These are phyloP conservation scores for Phaeotremella skinneri DNA, from an alignment of 768 basidiomycete species.

Conservation along the genomic window DNA sequence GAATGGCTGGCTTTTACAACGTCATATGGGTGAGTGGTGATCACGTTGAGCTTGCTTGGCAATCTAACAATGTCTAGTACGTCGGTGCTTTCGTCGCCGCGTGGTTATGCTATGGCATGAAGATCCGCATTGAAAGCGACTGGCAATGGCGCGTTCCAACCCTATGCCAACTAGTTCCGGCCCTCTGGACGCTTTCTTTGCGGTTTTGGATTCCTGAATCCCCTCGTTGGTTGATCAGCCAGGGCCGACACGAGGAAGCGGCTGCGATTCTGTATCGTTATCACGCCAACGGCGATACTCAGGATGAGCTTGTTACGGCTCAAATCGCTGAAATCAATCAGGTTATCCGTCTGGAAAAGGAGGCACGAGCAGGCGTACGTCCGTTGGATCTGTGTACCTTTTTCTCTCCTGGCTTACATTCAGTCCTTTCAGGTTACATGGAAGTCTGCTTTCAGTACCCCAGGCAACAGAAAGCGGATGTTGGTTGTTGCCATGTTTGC, in stretches of 20 bases:
- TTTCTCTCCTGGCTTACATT: too few relatives aligned
- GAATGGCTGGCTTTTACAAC: background rate
- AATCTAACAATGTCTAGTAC: too few relatives aligned
- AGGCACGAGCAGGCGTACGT: constrained; percentile 56
- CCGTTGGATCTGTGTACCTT: too few relatives aligned
- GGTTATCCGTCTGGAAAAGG: constrained; percentile 64
- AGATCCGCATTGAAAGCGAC: background rate
- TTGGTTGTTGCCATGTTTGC: constrained; percentile 68
- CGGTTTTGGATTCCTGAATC: constrained; percentile 6
- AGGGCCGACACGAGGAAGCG: constrained; percentile 61
- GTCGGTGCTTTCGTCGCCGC: constrained; percentile 12
- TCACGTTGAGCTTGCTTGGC: too few relatives aligned
- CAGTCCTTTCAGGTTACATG: too few relatives aligned
- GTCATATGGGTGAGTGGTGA: too few relatives aligned
- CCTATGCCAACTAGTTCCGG: constrained; percentile 3
- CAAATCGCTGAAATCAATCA: constrained; percentile 61
- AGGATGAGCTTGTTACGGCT: constrained; percentile 53
- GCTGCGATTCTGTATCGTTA: constrained; percentile 69
- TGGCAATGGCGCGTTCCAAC: constrained; percentile 20
- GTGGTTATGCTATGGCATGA: constrained; percentile 16
- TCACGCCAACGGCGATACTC: constrained; percentile 68
- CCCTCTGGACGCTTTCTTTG: constrained; percentile 8
- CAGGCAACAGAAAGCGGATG: constrained; percentile 67
- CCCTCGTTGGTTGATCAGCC: constrained; percentile 4
- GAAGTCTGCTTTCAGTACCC: constrained; percentile 60